Percentiles rank a stretch among this genome's conserved stretches.
Conservation (phyloP, 2,329 filamentous ascomycete species). For the Pseudodiploospora longispora region DNA sequence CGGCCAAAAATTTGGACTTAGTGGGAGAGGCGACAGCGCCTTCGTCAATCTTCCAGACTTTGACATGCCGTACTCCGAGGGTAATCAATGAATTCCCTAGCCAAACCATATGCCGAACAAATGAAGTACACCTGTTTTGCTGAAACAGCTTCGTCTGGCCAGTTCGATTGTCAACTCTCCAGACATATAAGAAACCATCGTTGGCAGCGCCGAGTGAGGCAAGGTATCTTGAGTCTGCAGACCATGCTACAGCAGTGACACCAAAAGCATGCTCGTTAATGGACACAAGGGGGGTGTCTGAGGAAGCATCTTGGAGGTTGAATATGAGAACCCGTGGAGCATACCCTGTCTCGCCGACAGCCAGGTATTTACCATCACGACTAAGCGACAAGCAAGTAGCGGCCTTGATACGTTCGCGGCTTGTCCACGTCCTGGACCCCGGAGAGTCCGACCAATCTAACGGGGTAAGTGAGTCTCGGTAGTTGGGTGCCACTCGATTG, state of each 20-base stretch:
- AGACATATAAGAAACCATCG: constrained; percentile 89
- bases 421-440: constrained; percentile 69
- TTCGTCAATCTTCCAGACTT: constrained; percentile 84
- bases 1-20: constrained; percentile 49
- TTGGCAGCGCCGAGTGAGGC: constrained; percentile 84
- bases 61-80: constrained; percentile 83
- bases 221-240: constrained; percentile 74
- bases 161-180: constrained; percentile 75
- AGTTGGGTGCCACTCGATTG: constrained; percentile 41
- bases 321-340: constrained; percentile 87
- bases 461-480: constrained; percentile 41
- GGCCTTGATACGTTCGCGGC: constrained; percentile 86
- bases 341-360: constrained; percentile 93
- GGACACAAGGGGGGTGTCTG: constrained; percentile 74
- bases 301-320: constrained; percentile 69
- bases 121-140: constrained; percentile 85
- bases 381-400: constrained; percentile 87
- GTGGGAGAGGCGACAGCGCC: constrained; percentile 48
- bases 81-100: constrained; percentile 78
- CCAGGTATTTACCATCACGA: constrained; percentile 76
- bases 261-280: constrained; percentile 87
- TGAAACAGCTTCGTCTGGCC: constrained; percentile 73
- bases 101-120: constrained; percentile 82
- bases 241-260: constrained; percentile 83
- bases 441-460: constrained; percentile 55